These are phyloP conservation scores for Raphanus sativus DNA, from an alignment of 345 rosid genomes.

Conservation along the genomic window DNA sequence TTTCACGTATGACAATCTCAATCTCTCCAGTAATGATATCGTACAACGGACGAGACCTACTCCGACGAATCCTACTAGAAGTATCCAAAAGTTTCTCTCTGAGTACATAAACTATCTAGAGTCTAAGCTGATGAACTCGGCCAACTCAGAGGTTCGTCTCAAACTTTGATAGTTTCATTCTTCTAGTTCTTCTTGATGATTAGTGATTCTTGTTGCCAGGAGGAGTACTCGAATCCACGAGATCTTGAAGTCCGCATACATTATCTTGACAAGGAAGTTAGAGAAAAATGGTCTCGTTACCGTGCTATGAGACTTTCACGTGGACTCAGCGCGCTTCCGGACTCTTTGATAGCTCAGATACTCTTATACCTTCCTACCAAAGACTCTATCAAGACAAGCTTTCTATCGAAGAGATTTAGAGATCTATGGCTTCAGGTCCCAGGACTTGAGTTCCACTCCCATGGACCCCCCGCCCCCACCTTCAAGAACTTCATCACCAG, in stretches of 20 bases:
- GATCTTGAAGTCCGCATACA: too few relatives aligned
- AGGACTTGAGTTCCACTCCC: background rate
- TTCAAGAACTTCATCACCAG: background rate
- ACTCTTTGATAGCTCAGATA: slow-evolving; percentile 15
- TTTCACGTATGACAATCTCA: too few relatives aligned
- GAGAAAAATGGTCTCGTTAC: background rate
- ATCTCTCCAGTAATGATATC: too few relatives aligned
- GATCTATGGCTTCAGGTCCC: slow-evolving; percentile 18
- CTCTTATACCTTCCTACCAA: slow-evolving; percentile 16
- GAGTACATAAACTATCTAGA: too few relatives aligned
- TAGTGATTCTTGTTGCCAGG: too few relatives aligned
- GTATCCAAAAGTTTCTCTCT: too few relatives aligned
- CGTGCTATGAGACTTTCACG: background rate
- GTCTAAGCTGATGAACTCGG: too few relatives aligned
- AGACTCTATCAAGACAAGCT: slow-evolving; percentile 14
- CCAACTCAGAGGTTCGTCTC: too few relatives aligned
- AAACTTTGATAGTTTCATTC: too few relatives aligned
- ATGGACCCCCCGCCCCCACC: background rate
- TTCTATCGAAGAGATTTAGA: slow-evolving; percentile 13
- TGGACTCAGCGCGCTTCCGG: slow-evolving; percentile 8
- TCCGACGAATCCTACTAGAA: too few relatives aligned
- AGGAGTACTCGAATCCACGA: too few relatives aligned
- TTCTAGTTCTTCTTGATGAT: too few relatives aligned
- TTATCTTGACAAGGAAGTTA: background rate
- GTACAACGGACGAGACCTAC: background rate